Evolutionary conservation across 805 yeast genomes (phyloP), one percentile per base, ranked within the genome.

Genomic region (Ogataea wickerhamii): DNA sequence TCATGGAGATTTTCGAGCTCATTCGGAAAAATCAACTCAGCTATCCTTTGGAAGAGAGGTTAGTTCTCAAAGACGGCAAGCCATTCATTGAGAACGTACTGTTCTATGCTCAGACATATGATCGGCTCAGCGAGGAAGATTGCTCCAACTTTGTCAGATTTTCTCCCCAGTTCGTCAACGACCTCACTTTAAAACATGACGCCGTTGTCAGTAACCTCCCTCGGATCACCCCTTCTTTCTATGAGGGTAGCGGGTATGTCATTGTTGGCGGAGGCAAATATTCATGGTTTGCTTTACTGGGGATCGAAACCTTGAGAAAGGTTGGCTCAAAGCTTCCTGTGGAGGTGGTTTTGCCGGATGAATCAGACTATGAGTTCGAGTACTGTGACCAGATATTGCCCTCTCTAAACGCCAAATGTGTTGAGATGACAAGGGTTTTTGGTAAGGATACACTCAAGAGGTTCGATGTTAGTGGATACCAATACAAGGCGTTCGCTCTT

Each of bases 191-290:
- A 13, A 62, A 61, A 40, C 66, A 61, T 42, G 57, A 56, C 18
- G 44, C 47, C 12, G 60, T 62, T 6, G 57, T 60, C 28, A 42
- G 34, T 11, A 53, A 53, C 19, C 46, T 63, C 25, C 66, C 66
- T 8, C 37, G 48, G 18, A 36, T 45, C 11, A 40, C 37, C 8
- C 64, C 66, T 3, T 34, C 44, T 12, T 58, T 60, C 31, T 62
- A 60, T 41, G 38, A 42, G 5, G 67, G 66, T 22, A 47, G 52
- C 36, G 67, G 91, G 76, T 19, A 78, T 70, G 82, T 82, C 1
- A 76, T 76, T 51, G 88, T 85, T 20, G 94, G 91, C 24, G 95
- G 95, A 29, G 93, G 89, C 3, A 74, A 74, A 49, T 83, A 78
- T 60, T 78, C 84, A 44, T 81, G 91, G 73, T 68, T 82, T 50